Conservation (phyloP, 129 eudicot genomes). For the Centella asiatica region DNA sequence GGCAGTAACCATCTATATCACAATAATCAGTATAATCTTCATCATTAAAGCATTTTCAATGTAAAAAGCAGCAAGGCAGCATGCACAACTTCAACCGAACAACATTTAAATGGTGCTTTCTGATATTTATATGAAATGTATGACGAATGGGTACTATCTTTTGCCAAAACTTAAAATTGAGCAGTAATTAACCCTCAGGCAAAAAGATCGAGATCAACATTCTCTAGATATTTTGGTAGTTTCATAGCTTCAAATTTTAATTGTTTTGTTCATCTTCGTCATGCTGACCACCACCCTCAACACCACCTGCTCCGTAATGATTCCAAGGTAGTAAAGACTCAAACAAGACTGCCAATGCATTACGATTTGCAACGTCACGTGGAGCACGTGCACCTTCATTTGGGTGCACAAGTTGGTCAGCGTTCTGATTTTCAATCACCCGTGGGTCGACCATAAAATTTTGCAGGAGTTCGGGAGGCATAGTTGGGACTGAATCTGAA, state of each 20-base stretch:
- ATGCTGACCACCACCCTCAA: conserved; percentile 24
- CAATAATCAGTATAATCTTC: too few species aligned
- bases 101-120: too few species aligned
- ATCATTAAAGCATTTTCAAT: too few species aligned
- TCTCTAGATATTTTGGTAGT: neutral
- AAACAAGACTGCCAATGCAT: conserved; percentile 61
- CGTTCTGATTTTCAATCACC: conserved; percentile 39
- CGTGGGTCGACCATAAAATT: conserved; percentile 70
- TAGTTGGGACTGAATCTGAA: conserved; percentile 78
- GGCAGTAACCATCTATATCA: too few species aligned
- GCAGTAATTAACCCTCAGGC: too few species aligned
- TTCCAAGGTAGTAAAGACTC: conserved; percentile 80
- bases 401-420: conserved; percentile 22
- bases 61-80: too few species aligned
- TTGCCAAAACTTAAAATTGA: too few species aligned
- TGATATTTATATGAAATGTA: neutral
- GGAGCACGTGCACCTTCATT: conserved; percentile 30
- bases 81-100: too few species aligned
- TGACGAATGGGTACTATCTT: neutral
- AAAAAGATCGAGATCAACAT: neutral
- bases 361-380: conserved; percentile 55
- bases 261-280: conserved; percentile 22
- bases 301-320: conserved; percentile 51
- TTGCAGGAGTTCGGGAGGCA: conserved; percentile 90
- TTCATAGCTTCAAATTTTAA: conserved; percentile 20